Percentiles rank a stretch among this genome's conserved stretches.
Conservation (phyloP, 495 filamentous ascomycete genomes). For the Neurospora pannonica region DNA sequence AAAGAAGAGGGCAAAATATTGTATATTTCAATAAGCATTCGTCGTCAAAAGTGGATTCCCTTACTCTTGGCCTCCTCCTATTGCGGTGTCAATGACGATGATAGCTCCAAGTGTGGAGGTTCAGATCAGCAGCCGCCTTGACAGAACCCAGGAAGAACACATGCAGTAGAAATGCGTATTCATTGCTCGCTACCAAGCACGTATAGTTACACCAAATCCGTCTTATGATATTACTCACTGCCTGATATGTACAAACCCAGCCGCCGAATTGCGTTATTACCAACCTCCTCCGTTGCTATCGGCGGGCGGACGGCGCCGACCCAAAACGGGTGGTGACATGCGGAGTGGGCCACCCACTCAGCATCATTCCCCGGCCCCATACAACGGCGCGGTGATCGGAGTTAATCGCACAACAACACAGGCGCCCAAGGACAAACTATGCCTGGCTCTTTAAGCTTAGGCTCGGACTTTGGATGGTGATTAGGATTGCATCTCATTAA, state of each 20-base stretch:
- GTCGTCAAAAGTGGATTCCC: neutral
- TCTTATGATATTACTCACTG: neutral
- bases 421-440: too few relatives aligned
- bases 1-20: neutral
- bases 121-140: neutral
- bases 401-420: neutral
- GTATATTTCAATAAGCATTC: neutral
- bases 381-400: neutral
- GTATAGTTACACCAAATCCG: neutral
- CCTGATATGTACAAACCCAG: neutral
- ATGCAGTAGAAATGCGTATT: neutral
- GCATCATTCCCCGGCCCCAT: neutral
- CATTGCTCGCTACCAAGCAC: neutral
- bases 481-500: neutral
- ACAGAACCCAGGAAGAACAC: neutral
- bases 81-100: neutral
- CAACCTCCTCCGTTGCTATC: neutral
- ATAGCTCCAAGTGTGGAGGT: neutral
- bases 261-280: slow-evolving; percentile 17
- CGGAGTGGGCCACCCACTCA: slow-evolving; percentile 1
- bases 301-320: neutral
- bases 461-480: neutral
- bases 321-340: neutral
- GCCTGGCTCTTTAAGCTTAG: neutral
- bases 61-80: neutral